A percentile compares a stretch with the other conserved stretches of the same genome.
phyloP scores from a whole-genome alignment of 2,329 filamentous ascomycete genomes.

The Aspergillus bombycis region DNA sequence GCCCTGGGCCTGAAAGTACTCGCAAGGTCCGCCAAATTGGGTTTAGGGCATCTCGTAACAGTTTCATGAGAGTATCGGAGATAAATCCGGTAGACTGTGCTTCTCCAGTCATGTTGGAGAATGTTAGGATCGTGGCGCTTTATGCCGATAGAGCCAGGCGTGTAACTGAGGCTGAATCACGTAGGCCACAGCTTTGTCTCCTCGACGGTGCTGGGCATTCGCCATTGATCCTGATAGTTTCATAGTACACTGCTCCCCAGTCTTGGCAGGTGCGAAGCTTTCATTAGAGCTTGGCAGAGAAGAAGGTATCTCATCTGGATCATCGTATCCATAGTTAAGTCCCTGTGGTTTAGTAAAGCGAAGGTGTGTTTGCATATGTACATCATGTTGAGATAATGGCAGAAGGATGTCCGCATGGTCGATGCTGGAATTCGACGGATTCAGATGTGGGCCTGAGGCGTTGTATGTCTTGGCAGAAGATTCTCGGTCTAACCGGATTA shows the following conservation, averaged over 20 bases:
- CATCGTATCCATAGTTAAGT: neutral
- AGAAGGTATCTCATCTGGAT: neutral
- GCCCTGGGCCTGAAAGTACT: conserved; percentile 12
- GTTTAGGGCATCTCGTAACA: conserved; percentile 26
- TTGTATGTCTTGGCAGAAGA: neutral
- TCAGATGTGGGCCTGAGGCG: neutral
- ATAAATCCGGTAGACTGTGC: neutral
- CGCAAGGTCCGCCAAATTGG: conserved; percentile 31
- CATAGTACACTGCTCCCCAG: neutral
- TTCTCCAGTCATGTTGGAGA: neutral
- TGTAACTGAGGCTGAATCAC: neutral
- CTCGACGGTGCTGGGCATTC: neutral
- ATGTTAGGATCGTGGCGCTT: neutral
- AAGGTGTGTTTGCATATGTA: neutral
- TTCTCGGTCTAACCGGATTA: neutral
- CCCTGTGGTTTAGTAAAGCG: neutral
- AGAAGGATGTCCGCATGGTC: neutral
- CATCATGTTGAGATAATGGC: neutral
- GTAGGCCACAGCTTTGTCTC: neutral
- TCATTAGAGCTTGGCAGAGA: neutral
- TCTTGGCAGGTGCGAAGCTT: neutral
- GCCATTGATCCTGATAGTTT: neutral
- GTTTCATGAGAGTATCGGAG: conserved; percentile 2
- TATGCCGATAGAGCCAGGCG: neutral
- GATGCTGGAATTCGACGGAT: neutral